Evolutionary conservation across 495 filamentous ascomycete species (phyloP).

Genomic region (Bryoglossum gracile): DNA sequence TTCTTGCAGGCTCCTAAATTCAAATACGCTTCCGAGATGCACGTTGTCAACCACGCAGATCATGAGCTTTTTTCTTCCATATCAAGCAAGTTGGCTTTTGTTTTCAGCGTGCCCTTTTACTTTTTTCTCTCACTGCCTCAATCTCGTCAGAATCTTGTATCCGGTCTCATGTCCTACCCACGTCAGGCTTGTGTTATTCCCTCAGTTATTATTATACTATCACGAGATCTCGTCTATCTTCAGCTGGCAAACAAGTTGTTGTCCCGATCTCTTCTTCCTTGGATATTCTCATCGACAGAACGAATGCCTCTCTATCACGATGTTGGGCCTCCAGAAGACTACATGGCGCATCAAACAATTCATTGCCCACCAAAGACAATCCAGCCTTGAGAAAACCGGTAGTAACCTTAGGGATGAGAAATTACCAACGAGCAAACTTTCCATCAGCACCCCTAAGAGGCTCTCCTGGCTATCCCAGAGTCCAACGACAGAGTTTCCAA

Average conservation of each 20-base stretch:
- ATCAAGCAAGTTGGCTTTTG: slow-evolving; percentile 2
- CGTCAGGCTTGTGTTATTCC: slow-evolving; percentile 1
- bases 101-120: not conserved
- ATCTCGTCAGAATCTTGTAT: not conserved
- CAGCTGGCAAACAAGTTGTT: not conserved
- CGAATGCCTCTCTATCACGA: slow-evolving; percentile 3
- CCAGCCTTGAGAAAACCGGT: not conserved
- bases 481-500: not conserved
- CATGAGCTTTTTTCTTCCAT: not conserved
- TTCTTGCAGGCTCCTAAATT: not conserved
- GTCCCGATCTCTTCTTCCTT: not conserved
- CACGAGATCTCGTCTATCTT: not conserved
- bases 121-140: not conserved
- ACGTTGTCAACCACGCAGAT: slow-evolving; percentile 17
- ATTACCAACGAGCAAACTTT: not conserved
- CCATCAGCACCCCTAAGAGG: slow-evolving; percentile 1
- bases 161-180: slow-evolving; percentile 9
- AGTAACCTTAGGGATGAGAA: not conserved
- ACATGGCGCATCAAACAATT: slow-evolving; percentile 16
- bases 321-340: slow-evolving; percentile 17
- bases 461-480: slow-evolving; percentile 14
- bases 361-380: slow-evolving; percentile 14
- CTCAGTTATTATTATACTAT: not conserved
- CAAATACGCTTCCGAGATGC: slow-evolving; percentile 13
- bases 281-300: not conserved